Base-by-base conservation (phyloP, 192 early-diverging fungal species). In the Polychytrium aggregatum region DNA sequence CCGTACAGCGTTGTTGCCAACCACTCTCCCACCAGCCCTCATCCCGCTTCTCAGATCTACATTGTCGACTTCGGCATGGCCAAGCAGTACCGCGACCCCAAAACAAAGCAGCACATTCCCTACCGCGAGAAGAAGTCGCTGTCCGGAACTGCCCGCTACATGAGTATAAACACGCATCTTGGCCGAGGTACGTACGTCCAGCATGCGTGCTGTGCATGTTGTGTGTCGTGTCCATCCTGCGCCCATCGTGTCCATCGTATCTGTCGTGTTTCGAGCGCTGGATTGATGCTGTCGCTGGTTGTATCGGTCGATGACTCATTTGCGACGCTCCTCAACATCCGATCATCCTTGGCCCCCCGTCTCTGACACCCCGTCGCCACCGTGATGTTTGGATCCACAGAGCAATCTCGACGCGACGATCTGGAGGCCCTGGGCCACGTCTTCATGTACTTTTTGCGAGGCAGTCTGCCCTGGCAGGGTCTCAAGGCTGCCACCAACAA, bases 381-480 rank as follows among this genome's bases (percentile, higher is more conserved):
- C 11, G 31, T 27, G 39, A 58, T 55, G 11, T 39, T 11, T 41
- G 1, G 3, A 3, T 29, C n/a, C 25, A 38, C 55, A 88, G 94
- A 98, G 60, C 94, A 98, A 85, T 92, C 89, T 27, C 77, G 94
- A 42, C 86, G 94, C 41, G 94, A 98, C 60, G 94, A 98, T 54
- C 65, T 98, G 49, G 92, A 98, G 62, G 89, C 92, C 22, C 80
- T 98, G 46, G 94, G 94, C 35, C 94, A 98, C 64, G 94, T 98
- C 9, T 92, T 98, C 51, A 88, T 98, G 80, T 98, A 98, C 72
- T 95, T 98, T 64, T 71, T 98, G 65, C 79, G 89, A 41, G 89
- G 92, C 21, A 76, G 76, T 20, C 69, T 98, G 41, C 94, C 94
- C 13, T 98, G 94, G 94, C 94, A 98, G 68, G 94, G 94, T 3